Evolutionary conservation across 306 rosid species (phyloP).

Genomic region (Styphnolobium japonicum): DNA sequence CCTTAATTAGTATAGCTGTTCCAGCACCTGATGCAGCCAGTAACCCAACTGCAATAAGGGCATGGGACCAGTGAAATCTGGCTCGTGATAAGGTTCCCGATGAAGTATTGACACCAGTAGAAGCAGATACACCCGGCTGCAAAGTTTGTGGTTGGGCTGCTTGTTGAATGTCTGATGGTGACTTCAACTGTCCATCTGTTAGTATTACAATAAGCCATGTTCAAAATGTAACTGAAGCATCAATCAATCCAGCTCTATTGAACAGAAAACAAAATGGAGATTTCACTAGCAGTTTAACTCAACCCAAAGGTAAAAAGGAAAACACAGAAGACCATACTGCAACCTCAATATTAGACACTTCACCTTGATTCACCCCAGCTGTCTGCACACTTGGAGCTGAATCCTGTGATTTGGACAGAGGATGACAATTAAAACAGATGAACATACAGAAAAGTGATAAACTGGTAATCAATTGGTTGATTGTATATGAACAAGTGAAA

Average conservation of each 20-base stretch:
- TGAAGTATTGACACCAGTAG: conserved; percentile 38
- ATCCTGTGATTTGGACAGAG: conserved; percentile 53
- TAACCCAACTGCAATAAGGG: conserved; percentile 67
- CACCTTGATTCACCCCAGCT: conserved; percentile 70
- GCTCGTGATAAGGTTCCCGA: conserved; percentile 41
- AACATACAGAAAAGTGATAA: conserved; percentile 17
- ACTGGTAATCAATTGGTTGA: background rate
- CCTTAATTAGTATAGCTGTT: conserved; percentile 79
- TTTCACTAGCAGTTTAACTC: conserved; percentile 12
- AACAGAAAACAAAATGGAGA: background rate
- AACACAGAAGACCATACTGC: background rate
- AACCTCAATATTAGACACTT: background rate
- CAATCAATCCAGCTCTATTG: conserved; percentile 2
- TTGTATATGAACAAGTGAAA: background rate
- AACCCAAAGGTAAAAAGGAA: background rate
- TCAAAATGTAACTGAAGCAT: conserved; percentile 16
- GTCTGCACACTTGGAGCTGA: conserved; percentile 65
- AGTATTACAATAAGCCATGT: conserved; percentile 24
- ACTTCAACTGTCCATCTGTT: conserved; percentile 56
- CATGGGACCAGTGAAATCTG: conserved; percentile 87
- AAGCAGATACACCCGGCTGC: conserved; percentile 54
- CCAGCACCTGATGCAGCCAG: conserved; percentile 86
- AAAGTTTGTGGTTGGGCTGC: conserved; percentile 47
- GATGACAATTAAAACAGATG: background rate
- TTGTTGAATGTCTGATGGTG: conserved; percentile 53